Base-by-base conservation (phyloP, 129 eudicot species). In the Solidago caesia region DNA sequence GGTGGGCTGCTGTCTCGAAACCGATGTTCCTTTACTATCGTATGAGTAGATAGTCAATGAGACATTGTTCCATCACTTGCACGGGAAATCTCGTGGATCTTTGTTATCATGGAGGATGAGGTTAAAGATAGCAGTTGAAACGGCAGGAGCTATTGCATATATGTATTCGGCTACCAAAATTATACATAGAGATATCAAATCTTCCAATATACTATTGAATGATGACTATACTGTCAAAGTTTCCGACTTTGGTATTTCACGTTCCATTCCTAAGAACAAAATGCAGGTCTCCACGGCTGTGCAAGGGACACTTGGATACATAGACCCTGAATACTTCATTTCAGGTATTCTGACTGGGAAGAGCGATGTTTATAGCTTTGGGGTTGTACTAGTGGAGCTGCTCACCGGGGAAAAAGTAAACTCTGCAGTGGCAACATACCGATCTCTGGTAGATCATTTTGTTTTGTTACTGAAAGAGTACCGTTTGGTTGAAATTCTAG, bases 1-100 rank as follows among this genome's bases (percentile, higher is more conserved):
- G 14, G 73, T 79, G 4, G 83, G 83, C 10, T 79, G 83, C 43
- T 79, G 79, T 51, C 71, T 79, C 8, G 79, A 79, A 44, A 67
- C 83, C 0, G 62, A 67, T 1, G 63, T 73, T 45, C 75, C 83
- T 13, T 67, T 73, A 45, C 75, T 73, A 56, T 79, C 58, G 5
- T 79, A 73, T 15, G 83, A 79, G 65, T 73, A 44, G 39, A 25
- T 79, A 46, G 67, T 26, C 44, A 79, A 79, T 3, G 66, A 73
- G 6, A 79, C 79, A 9, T 44, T 79, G n/a, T 39, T 52, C 74
- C 74, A 73, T 45, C 75, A 66, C 44, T 33, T 79, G 7, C 83
- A 79, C 4, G 79, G 67, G 10, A 61, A 15, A 7, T 42, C 49
- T 11, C 49, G 1, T 8, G 64, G 53, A 10, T 73, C 74, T n/a